A percentile compares a stretch with the other conserved stretches of the same genome.
These are phyloP conservation scores for Pseudocercospora pini-densiflorae DNA, from an alignment of 2,329 filamentous ascomycete species.

Conservation along the genomic window DNA sequence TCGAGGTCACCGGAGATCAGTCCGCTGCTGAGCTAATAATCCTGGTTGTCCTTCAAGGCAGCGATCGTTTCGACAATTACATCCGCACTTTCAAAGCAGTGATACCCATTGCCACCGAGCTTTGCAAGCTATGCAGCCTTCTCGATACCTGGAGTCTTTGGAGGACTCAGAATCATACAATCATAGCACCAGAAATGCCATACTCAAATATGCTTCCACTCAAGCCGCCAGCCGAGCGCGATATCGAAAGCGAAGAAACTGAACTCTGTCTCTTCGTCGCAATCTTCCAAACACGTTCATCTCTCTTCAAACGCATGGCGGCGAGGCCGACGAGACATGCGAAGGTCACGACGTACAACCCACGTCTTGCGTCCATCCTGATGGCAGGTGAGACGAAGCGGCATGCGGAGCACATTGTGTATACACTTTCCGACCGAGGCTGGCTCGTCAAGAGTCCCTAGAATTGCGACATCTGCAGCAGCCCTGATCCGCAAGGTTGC, in stretches of 20 bases:
- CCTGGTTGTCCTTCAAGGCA: too few species aligned
- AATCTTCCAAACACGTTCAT: too few species aligned
- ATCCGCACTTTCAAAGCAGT: neutral
- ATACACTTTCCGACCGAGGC: neutral
- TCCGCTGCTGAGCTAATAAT: neutral
- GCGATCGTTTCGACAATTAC: neutral
- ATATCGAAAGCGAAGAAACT: neutral
- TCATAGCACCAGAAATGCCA: neutral
- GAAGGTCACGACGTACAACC: neutral
- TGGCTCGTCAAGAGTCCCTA: conserved; percentile 8
- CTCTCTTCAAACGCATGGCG: too few species aligned
- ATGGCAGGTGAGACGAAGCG: neutral
- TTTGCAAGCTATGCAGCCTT: neutral
- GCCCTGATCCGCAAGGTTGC: neutral
- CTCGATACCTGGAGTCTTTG: neutral
- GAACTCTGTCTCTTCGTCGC: too few species aligned
- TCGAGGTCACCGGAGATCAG: neutral
- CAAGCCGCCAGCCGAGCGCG: neutral
- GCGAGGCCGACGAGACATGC: neutral
- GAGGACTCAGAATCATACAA: neutral
- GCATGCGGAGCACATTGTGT: neutral
- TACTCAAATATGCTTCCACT: neutral
- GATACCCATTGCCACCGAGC: neutral
- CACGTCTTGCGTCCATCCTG: neutral
- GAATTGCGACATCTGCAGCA: conserved; percentile 2